These are phyloP conservation scores for Cercospora sp. DNA, from an alignment of 2,329 filamentous ascomycete genomes.

Conservation along the genomic window DNA sequence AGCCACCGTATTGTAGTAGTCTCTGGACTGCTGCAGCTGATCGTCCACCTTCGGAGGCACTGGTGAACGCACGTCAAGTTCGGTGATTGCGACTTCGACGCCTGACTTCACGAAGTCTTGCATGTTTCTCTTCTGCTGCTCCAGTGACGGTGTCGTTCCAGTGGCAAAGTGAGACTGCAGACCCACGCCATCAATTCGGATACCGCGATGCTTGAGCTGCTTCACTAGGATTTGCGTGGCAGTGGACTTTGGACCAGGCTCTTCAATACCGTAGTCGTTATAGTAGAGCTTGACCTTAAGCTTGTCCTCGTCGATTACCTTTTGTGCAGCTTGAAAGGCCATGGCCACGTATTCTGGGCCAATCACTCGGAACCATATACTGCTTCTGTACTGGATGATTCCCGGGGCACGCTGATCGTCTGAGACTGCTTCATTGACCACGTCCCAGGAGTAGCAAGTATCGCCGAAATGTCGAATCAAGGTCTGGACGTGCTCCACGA, in stretches of 20 bases:
- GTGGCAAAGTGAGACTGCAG: slow-evolving; percentile 55
- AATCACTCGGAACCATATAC: slow-evolving; percentile 31
- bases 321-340: slow-evolving; percentile 30
- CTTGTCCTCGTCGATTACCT: slow-evolving; percentile 12
- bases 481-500: slow-evolving; percentile 46
- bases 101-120: slow-evolving; percentile 53
- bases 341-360: slow-evolving; percentile 33
- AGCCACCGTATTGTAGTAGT: slow-evolving; percentile 45
- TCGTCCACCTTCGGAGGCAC: slow-evolving; percentile 34
- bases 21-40: slow-evolving; percentile 46
- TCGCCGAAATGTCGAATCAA: slow-evolving; percentile 43
- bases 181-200: slow-evolving; percentile 45
- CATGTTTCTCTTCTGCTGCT: slow-evolving; percentile 46
- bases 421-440: slow-evolving; percentile 18
- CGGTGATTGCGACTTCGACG: slow-evolving; percentile 63
- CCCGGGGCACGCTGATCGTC: slow-evolving; percentile 12
- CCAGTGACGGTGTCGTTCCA: slow-evolving; percentile 20
- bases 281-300: slow-evolving; percentile 33
- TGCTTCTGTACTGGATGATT: slow-evolving; percentile 12
- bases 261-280: slow-evolving; percentile 37
- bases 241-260: slow-evolving; percentile 26
- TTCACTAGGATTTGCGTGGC: slow-evolving; percentile 31
- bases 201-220: slow-evolving; percentile 30
- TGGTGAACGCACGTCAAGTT: slow-evolving; percentile 59
- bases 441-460: slow-evolving; percentile 36